These are phyloP conservation scores for Paramecium biaurelia DNA, from an alignment of 73 alveolate genomes.

Conservation along the genomic window DNA sequence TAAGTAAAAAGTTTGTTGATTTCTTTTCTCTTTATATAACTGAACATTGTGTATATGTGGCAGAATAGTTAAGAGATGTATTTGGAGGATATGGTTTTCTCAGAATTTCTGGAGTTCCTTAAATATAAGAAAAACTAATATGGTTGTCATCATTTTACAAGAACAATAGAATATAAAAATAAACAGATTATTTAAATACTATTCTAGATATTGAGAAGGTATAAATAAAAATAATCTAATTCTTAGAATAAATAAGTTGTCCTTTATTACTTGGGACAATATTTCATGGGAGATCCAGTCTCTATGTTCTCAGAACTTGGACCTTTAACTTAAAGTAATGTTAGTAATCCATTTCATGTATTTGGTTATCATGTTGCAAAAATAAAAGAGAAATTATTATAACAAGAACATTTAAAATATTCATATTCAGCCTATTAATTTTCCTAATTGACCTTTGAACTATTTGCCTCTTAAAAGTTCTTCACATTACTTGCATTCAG, in stretches of 20 bases:
- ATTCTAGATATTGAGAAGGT: slow-evolving; percentile 20
- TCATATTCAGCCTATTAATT: background rate
- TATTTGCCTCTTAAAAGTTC: slow-evolving; percentile 36
- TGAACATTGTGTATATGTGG: background rate
- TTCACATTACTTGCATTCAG: slow-evolving; percentile 17
- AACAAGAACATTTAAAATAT: background rate
- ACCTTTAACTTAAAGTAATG: background rate
- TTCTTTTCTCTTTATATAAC: background rate
- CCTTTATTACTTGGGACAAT: background rate
- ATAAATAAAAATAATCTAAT: background rate
- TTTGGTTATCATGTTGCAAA: slow-evolving; percentile 49
- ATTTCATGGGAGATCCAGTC: background rate
- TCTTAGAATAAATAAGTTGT: background rate
- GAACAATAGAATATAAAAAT: background rate
- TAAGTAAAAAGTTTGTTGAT: background rate
- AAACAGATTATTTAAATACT: background rate
- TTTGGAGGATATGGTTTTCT: slow-evolving; percentile 45
- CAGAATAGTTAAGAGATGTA: slow-evolving; percentile 3
- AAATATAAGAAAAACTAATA: background rate
- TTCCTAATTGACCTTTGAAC: slow-evolving; percentile 11
- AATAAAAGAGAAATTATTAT: background rate
- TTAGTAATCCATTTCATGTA: slow-evolving; percentile 37
- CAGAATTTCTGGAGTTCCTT: background rate
- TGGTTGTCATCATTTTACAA: background rate
- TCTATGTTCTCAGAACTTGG: slow-evolving; percentile 20